Base-by-base conservation (phyloP, 1,284 basidiomycete species). In the Rhodofomes roseus region DNA sequence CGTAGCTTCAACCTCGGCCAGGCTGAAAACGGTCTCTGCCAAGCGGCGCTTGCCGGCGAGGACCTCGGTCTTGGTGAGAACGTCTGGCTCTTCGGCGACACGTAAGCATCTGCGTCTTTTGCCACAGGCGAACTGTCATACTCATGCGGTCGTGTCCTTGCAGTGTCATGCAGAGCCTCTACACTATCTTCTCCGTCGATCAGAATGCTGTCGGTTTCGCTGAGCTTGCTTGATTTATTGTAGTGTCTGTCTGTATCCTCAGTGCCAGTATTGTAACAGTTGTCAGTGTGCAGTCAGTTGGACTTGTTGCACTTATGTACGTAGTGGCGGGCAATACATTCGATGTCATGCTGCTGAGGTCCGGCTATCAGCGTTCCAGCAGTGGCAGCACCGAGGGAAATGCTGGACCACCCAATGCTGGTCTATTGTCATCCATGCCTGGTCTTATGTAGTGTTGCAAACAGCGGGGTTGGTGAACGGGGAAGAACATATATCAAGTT, bases 81-180 rank as follows among this genome's bases (percentile, higher is more conserved):
- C 60, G 66, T 68, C 58, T 72, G 71, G 71, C 66, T 73, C 41
- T 62, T 73, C 59, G 70, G 71, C 51, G 71, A 72, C 53, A 62
- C 63, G 54, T 72, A 37, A 61, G 63, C 44, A 4, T 44, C 31
- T 14, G 20, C 18, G 27, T n/a, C 12, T 29, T 31, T 20, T 44
- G n/a, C 51, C 27, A 34, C 41, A 18, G 14, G n/a, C n/a, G 18
- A 22, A 43, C 5, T n/a, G 18, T 6, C 8, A 8, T 18, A 22
- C 31, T 34, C 14, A 34, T 22, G 12, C 31, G 9, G 14, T 4
- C 36, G 31, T 14, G 5, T 52, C 20, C 18, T 16, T 7, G 71
- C 56, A 66, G 60, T 39, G 48, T 67, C 55, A 63, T 64, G 66
- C 57, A 58, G 54, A 66, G 63, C 58, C 56, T 63, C 18, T 67